Percentiles rank a stretch among this genome's conserved stretches.
Evolutionary conservation across 495 filamentous ascomycete genomes (phyloP).

Genomic region (Apodospora peruviana): DNA sequence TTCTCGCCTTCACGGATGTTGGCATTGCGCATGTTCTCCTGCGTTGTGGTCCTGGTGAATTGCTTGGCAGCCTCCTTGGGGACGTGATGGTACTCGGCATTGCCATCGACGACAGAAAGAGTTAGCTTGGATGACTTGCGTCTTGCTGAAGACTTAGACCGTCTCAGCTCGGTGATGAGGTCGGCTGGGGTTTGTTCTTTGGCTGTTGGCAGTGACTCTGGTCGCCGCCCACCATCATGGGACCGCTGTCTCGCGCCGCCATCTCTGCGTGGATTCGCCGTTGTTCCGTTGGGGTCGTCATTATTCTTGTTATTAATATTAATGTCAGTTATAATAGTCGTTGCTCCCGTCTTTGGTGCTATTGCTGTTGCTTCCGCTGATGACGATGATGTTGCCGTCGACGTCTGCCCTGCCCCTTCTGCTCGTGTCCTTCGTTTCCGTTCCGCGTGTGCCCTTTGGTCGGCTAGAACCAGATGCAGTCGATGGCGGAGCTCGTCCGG

Average conservation of each 20-base stretch:
- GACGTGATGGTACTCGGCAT: slow-evolving; percentile 27
- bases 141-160: slow-evolving; percentile 17
- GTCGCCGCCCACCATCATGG: no score
- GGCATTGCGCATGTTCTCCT: slow-evolving; percentile 28
- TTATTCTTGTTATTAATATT: not conserved
- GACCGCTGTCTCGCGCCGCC: not conserved
- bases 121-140: slow-evolving; percentile 1
- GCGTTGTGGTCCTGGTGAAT: slow-evolving; percentile 43
- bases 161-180: slow-evolving; percentile 11
- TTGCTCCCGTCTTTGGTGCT: not conserved
- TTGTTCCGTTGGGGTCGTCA: not conserved
- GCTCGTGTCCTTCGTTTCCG: slow-evolving; percentile 3
- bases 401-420: no score
- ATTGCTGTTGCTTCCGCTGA: slow-evolving; percentile 5
- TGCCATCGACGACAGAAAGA: no score
- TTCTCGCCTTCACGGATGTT: slow-evolving; percentile 5
- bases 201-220: not conserved
- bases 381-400: not conserved
- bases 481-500: slow-evolving; percentile 44
- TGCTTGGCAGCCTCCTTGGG: slow-evolving; percentile 43
- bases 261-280: not conserved
- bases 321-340: not conserved
- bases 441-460: slow-evolving; percentile 29
- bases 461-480: slow-evolving; percentile 38
- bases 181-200: slow-evolving; percentile 1